Conservation (phyloP, 2,329 filamentous ascomycete species). For the Alternaria sp. region DNA sequence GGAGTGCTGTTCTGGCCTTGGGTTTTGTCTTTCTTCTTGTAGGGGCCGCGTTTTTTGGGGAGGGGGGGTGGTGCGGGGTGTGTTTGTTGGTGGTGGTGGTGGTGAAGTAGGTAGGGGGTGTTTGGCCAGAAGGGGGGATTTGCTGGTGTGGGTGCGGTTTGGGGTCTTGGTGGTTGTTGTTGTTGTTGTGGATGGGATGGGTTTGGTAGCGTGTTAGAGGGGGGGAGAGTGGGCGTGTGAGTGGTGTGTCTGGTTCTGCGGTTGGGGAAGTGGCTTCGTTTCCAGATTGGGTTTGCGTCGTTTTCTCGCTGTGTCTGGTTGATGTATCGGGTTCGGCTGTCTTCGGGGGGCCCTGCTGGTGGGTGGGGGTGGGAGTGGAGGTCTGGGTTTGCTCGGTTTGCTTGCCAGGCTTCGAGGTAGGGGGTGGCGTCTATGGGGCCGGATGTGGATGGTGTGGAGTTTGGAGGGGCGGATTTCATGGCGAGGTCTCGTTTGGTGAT, state of each 20-base stretch:
- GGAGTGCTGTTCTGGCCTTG: background rate
- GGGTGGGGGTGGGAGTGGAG: background rate
- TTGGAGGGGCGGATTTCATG: background rate
- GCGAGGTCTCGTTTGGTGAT: background rate
- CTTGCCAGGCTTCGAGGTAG: background rate
- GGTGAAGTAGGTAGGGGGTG: background rate
- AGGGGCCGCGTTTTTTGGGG: constrained; percentile 4
- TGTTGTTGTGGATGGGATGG: background rate
- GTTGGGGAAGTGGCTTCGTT: background rate
- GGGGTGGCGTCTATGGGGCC: background rate
- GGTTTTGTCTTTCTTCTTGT: background rate
- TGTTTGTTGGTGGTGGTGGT: background rate
- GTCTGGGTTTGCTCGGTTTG: background rate
- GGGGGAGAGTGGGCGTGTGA: background rate
- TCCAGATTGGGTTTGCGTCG: background rate
- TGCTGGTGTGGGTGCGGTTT: background rate
- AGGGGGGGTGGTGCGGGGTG: background rate
- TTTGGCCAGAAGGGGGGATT: background rate
- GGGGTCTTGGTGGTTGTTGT: background rate
- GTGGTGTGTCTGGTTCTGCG: background rate
- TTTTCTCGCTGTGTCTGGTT: background rate
- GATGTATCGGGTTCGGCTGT: background rate
- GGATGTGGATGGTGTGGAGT: no score
- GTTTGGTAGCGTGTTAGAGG: background rate
- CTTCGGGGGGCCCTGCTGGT: background rate